A percentile compares a stretch with the other conserved stretches of the same genome.
Evolutionary conservation across 257 asterid species (phyloP).

Genomic region (Paulownia fortunei): DNA sequence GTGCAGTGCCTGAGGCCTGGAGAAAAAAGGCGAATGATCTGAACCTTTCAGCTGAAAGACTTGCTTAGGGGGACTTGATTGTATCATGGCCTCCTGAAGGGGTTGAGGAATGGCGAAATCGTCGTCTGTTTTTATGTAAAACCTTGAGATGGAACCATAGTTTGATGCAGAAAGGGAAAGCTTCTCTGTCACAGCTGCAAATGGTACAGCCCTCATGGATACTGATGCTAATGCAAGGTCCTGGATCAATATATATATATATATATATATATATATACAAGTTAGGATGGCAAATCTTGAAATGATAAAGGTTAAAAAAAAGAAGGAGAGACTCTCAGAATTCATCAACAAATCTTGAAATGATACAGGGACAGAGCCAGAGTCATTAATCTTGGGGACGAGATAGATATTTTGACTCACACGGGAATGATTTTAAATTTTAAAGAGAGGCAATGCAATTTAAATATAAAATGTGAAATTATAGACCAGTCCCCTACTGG

Average conservation of each 20-base stretch:
- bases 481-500: too few relatives aligned
- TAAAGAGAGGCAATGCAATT: too few relatives aligned
- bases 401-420: too few relatives aligned
- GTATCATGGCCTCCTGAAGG: constrained; percentile 60
- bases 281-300: neutral
- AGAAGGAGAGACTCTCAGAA: too few relatives aligned
- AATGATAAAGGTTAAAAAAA: neutral
- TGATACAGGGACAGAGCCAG: too few relatives aligned
- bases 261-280: too few relatives aligned
- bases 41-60: constrained; percentile 59
- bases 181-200: constrained; percentile 53
- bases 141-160: constrained; percentile 56
- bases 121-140: constrained; percentile 52
- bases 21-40: constrained; percentile 68
- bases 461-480: too few relatives aligned
- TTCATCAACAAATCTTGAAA: too few relatives aligned
- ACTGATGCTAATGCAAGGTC: constrained; percentile 62
- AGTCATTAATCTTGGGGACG: too few relatives aligned
- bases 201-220: constrained; percentile 55
- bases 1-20: constrained; percentile 61
- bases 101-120: constrained; percentile 54
- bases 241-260: constrained; percentile 32
- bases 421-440: too few relatives aligned
- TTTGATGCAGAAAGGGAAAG: constrained; percentile 49
- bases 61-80: constrained; percentile 49